Evolutionary conservation across 805 yeast species (phyloP).

Genomic region (Priceomyces medius): DNA sequence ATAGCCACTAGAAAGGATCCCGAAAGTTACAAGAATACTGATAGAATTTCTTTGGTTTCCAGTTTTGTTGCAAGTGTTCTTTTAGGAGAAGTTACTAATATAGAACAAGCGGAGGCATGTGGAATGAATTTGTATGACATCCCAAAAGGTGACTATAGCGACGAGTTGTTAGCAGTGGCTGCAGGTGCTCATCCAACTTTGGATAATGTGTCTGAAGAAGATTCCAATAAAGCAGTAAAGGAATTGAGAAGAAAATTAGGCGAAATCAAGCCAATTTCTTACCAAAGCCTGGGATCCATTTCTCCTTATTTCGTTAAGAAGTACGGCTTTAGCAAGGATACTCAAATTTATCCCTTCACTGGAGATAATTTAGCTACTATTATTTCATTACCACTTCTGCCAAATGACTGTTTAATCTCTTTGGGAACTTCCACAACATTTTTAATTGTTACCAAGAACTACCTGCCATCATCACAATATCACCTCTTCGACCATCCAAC

Average conservation of each 20-base stretch:
- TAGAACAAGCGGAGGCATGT: slow-evolving; percentile 87
- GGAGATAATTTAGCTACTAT: slow-evolving; percentile 93
- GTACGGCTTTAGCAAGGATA: slow-evolving; percentile 60
- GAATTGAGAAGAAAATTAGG: slow-evolving; percentile 56
- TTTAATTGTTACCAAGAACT: slow-evolving; percentile 73
- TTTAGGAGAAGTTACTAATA: slow-evolving; percentile 57
- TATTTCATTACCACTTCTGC: slow-evolving; percentile 71
- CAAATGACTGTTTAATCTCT: slow-evolving; percentile 76
- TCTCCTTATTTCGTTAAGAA: slow-evolving; percentile 59
- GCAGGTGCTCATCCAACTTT: slow-evolving; percentile 48
- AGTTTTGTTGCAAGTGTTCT: slow-evolving; percentile 73
- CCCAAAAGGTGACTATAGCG: slow-evolving; percentile 52
- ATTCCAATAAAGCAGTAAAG: slow-evolving; percentile 26
- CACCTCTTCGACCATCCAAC: slow-evolving; percentile 89
- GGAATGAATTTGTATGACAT: slow-evolving; percentile 90
- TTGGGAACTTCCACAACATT: slow-evolving; percentile 94
- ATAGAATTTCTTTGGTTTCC: slow-evolving; percentile 70
- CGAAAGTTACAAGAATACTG: slow-evolving; percentile 53
- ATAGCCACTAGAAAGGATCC: slow-evolving; percentile 54
- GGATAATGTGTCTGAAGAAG: slow-evolving; percentile 32
- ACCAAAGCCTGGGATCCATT: slow-evolving; percentile 49
- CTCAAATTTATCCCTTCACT: slow-evolving; percentile 72
- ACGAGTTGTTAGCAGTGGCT: slow-evolving; percentile 53
- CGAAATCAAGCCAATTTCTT: slow-evolving; percentile 49
- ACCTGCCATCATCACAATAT: slow-evolving; percentile 75